Evolutionary conservation across 208 protist species (phyloP), one percentile per base, ranked within the genome.

Genomic region (Angomonas deanei): DNA sequence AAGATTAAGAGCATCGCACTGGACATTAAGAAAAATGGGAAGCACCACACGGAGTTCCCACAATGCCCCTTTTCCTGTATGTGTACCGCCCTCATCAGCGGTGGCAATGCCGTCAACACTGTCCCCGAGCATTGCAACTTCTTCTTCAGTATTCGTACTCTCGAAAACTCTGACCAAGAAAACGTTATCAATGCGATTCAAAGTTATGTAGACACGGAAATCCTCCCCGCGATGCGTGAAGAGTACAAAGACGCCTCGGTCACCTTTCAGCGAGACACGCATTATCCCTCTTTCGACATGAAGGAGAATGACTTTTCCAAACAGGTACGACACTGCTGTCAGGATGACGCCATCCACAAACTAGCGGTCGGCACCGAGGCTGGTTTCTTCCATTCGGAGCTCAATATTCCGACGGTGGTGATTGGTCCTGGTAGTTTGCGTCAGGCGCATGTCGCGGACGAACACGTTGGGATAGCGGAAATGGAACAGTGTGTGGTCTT

Each of bases 81-180:
- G 64, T 54, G 66, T 3, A 71, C 72, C 0, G 75, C 72, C 49
- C 31, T 76, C 5, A 78, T 86, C 61, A 64, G 61, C 15, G 72
- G 73, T 34, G 76, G 76, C 24, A 78, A 72, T 30, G 74, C 74
- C 8, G 62, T 70, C n/a, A 83, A 81, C 59, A 83, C 81, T 19
- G 78, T 88, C 36, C 81, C 78, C 1, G 81, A 69, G 23, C 65
- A 82, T 24, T 88, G 77, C 64, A 42, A 38, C 5, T 72, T 84
- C 30, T 48, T 66, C 15, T 72, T 80, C 60, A 75, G 74, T 11
- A 60, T 80, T 47, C 71, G 78, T 33, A 65, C 77, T 24, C 70
- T 74, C 1, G 72, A 76, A 2, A 24, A 27, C 17, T 36, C 74
- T 17, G 75, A 68, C 5, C 36, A 64, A 17, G 3, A 67, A 1